Percentiles rank a stretch among this genome's conserved stretches.
Evolutionary conservation across 208 protist species (phyloP).

Genomic region (Leishmania guyanensis): DNA sequence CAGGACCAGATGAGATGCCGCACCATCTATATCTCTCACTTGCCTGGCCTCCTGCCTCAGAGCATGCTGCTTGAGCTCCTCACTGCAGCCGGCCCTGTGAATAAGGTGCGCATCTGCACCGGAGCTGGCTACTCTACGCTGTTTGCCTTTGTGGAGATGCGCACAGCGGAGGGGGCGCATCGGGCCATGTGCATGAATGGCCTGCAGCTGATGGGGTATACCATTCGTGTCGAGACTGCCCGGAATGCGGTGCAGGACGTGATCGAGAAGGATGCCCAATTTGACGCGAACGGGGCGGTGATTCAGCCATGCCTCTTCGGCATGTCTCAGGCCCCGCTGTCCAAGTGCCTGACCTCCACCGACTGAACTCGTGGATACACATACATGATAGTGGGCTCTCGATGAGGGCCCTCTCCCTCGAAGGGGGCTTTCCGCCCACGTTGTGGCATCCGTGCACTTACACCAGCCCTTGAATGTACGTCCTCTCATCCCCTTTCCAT

Average conservation of each 20-base stretch:
- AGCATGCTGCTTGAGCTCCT: slow-evolving; percentile 66
- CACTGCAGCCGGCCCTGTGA: slow-evolving; percentile 53
- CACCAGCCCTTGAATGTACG: background rate
- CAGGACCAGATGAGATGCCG: slow-evolving; percentile 57
- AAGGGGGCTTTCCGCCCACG: background rate
- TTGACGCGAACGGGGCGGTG: slow-evolving; percentile 35
- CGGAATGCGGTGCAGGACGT: slow-evolving; percentile 83
- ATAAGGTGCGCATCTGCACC: slow-evolving; percentile 80
- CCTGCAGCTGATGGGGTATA: slow-evolving; percentile 53
- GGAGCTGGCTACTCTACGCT: slow-evolving; percentile 66
- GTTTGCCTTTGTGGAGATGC: slow-evolving; percentile 90
- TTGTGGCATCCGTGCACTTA: background rate
- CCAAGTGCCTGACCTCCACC: slow-evolving; percentile 20
- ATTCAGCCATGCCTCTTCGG: slow-evolving; percentile 72
- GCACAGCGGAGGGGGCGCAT: slow-evolving; percentile 49
- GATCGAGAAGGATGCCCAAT: slow-evolving; percentile 59
- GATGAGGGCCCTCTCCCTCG: background rate
- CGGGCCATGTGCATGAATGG: slow-evolving; percentile 62
- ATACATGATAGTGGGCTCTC: background rate
- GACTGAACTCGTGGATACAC: background rate
- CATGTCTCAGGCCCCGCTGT: slow-evolving; percentile 25
- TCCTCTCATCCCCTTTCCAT: background rate
- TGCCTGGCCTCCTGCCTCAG: slow-evolving; percentile 63
- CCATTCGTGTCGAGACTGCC: slow-evolving; percentile 72
- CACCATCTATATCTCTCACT: slow-evolving; percentile 80